phyloP scores from a whole-genome alignment of 2,329 filamentous ascomycete species.

The Orbilia ellipsospora region DNA sequence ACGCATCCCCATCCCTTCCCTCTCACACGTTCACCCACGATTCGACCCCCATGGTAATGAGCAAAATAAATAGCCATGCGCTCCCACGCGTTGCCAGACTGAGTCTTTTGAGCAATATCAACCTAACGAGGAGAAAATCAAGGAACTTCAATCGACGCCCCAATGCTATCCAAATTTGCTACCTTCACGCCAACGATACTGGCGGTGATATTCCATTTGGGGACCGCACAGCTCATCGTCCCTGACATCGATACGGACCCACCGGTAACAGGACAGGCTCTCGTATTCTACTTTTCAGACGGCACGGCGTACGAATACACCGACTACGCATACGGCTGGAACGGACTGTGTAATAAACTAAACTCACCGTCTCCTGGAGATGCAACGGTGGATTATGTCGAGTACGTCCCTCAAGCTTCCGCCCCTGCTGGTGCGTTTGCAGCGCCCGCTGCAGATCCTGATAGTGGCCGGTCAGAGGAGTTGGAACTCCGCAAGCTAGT shows the following conservation, averaged over 20 bases:
- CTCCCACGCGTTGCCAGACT: slow-evolving; percentile 11
- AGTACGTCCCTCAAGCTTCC: slow-evolving; percentile 23
- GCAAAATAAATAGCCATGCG: slow-evolving; percentile 37
- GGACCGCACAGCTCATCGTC: slow-evolving; percentile 31
- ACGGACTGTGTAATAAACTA: slow-evolving; percentile 48
- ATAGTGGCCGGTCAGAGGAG: slow-evolving; percentile 32
- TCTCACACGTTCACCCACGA: background rate
- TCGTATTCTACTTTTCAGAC: slow-evolving; percentile 49
- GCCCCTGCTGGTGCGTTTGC: slow-evolving; percentile 20
- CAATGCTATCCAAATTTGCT: slow-evolving; percentile 29
- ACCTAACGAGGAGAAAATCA: slow-evolving; percentile 18
- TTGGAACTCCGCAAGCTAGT: slow-evolving; percentile 39
- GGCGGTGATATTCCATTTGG: background rate
- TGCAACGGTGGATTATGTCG: slow-evolving; percentile 41
- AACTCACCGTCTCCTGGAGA: slow-evolving; percentile 33
- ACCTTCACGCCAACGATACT: slow-evolving; percentile 7
- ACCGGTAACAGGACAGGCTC: slow-evolving; percentile 11
- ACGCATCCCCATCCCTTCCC: background rate
- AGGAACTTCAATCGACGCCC: background rate
- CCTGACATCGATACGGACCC: slow-evolving; percentile 3
- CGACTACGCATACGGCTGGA: slow-evolving; percentile 47
- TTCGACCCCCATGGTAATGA: slow-evolving; percentile 14
- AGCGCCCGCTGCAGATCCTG: slow-evolving; percentile 18
- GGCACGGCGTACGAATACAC: slow-evolving; percentile 46
- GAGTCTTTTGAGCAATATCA: slow-evolving; percentile 52